Percentiles rank a stretch among this genome's conserved stretches.
phyloP scores from a whole-genome alignment of 352 stramenopile genomes.

The Phytopythium helicoides region DNA sequence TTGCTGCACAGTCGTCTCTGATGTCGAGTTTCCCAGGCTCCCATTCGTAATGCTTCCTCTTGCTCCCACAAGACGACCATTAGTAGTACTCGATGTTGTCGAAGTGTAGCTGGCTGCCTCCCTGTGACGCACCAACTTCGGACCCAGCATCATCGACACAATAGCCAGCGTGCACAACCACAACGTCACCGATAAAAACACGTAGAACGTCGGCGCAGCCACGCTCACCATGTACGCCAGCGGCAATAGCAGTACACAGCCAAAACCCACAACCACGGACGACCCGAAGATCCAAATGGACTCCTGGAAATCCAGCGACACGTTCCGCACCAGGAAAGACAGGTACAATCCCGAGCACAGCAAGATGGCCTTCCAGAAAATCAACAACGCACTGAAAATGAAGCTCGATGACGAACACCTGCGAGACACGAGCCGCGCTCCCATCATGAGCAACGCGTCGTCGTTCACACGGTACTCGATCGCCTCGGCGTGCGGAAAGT shows the following conservation, averaged over 20 bases:
- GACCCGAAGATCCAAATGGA: slow-evolving; percentile 30
- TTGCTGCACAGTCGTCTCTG: too few relatives aligned
- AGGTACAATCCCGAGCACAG: slow-evolving; percentile 17
- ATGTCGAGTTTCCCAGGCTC: too few relatives aligned
- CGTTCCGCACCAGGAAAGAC: slow-evolving; percentile 29
- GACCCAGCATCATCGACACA: slow-evolving; percentile 5
- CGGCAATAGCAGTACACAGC: slow-evolving; percentile 11
- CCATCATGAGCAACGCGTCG: not conserved
- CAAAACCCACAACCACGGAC: slow-evolving; percentile 22
- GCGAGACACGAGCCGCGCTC: slow-evolving; percentile 8
- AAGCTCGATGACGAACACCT: too few relatives aligned
- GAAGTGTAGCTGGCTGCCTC: slow-evolving; percentile 6
- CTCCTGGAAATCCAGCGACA: slow-evolving; percentile 34
- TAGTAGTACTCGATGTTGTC: too few relatives aligned
- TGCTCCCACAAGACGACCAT: too few relatives aligned
- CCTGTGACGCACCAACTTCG: not conserved
- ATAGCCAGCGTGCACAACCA: slow-evolving; percentile 7
- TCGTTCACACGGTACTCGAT: not conserved
- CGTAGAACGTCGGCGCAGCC: slow-evolving; percentile 8
- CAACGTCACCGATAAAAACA: slow-evolving; percentile 3
- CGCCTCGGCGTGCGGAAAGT: slow-evolving; percentile 13
- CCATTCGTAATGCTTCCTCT: too few relatives aligned
- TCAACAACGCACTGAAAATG: slow-evolving; percentile 30
- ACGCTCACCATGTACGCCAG: slow-evolving; percentile 17
- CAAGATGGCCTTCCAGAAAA: slow-evolving; percentile 41